Base-by-base conservation (phyloP, 352 stramenopile genomes). In the Hyaloperonospora arabidopsidis region DNA sequence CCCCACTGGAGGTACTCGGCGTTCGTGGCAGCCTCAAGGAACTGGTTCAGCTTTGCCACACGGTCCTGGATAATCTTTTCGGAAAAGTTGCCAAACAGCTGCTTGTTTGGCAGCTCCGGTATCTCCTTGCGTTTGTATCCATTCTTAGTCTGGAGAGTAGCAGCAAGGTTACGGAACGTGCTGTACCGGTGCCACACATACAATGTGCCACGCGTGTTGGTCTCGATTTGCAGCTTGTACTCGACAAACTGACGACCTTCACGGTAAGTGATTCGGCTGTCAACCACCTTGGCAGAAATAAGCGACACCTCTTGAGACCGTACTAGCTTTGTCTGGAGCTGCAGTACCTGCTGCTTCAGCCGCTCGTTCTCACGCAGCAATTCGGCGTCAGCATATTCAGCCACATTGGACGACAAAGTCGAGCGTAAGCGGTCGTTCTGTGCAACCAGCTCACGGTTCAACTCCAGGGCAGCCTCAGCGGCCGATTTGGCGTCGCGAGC, bases 161-260 rank as follows among this genome's bases (percentile, higher is more conserved):
- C 76, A 8, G 77, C 77, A 23, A 87, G 35, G 65, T 87, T 87
- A n/a, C 74, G 74, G 72, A 87, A 87, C 43, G 77, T 87, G 49
- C 72, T 84, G 72, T 87, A 87, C 13, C 77, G 77, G 52, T 87
- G 77, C 77, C 77, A 87, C 57, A 87, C 72, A 38, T 77, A 83
- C 46, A 87, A 39, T 2, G 74, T 86, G 17, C 77, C 77, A 23
- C 74, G 77, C 11, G 67, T 86, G 57, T 86, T 81, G 0, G 77
- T 86, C 62, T 87, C 74, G 52, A 87, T 85, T 53, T 85, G 74
- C 17, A 87, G 58, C 54, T 85, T 85, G 66, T 84, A 87, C 70
- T 87, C 77, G 47, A 87, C 77, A 54, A 85, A 84, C 50, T 87
- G 74, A 0, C 74, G 77, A 0, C 77, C 74, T 61, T 87, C 72